These are phyloP conservation scores for Globisporangium iwayamae DNA, from an alignment of 352 stramenopile species.

Conservation along the genomic window DNA sequence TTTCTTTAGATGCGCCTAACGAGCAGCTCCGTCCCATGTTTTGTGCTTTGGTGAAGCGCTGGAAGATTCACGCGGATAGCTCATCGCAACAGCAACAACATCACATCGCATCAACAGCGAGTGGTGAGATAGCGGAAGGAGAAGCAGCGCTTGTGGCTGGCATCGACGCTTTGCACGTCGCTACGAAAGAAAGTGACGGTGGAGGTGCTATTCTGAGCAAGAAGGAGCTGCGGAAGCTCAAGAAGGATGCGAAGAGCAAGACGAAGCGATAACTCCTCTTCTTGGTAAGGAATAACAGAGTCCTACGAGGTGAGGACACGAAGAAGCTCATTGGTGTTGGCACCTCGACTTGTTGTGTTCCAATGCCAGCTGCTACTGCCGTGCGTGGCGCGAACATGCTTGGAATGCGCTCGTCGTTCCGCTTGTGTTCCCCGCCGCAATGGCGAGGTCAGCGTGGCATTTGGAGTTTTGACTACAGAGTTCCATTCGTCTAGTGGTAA, in stretches of 20 bases:
- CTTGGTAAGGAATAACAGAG: background rate
- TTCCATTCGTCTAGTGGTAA: background rate
- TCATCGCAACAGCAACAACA: background rate
- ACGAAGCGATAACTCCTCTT: background rate
- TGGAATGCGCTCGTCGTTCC: background rate
- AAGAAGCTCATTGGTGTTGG: background rate
- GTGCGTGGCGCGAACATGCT: background rate
- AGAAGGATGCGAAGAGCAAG: constrained; percentile 17
- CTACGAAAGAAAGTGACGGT: constrained; percentile 3
- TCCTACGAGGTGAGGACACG: background rate
- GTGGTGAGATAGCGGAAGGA: background rate
- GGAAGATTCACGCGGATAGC: constrained; percentile 8
- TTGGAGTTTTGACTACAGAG: background rate
- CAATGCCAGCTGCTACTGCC: background rate
- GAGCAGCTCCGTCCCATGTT: background rate
- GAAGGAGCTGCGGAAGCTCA: constrained; percentile 40
- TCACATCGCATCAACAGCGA: background rate
- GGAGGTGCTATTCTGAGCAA: constrained; percentile 27
- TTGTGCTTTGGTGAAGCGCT: constrained; percentile 11
- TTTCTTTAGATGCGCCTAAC: constrained; percentile 3
- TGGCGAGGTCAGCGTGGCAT: background rate
- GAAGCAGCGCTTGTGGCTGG: background rate
- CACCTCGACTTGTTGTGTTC: too few species aligned
- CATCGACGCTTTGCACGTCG: constrained; percentile 8
- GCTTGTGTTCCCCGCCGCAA: background rate